Evolutionary conservation across 2,329 filamentous ascomycete species (phyloP).

Genomic region (Raffaelea albimanens): DNA sequence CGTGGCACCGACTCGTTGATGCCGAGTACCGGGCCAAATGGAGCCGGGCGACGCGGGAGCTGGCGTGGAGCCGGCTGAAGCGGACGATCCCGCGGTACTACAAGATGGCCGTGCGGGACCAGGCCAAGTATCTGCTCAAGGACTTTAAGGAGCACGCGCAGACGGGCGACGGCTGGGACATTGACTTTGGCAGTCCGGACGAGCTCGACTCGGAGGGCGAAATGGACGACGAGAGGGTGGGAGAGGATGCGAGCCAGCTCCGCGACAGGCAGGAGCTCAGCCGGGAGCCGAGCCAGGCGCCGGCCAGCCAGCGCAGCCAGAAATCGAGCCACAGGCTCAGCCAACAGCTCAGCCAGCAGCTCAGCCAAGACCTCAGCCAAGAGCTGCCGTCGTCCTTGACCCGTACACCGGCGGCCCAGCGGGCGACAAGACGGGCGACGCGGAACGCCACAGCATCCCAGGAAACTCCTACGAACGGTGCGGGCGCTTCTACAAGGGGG

Average conservation of each 20-base stretch:
- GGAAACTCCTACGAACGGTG: no score
- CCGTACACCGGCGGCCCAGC: not conserved
- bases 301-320: no score
- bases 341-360: no score
- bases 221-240: not conserved
- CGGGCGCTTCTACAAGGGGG: no score
- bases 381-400: no score
- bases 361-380: no score
- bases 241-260: no score
- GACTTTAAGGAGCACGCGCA: conserved; percentile 6
- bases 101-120: conserved; percentile 8
- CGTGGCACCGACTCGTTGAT: conserved; percentile 32
- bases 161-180: conserved; percentile 7
- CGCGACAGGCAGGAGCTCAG: no score
- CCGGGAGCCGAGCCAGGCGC: no score
- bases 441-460: no score
- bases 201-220: not conserved
- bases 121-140: conserved; percentile 10
- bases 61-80: conserved; percentile 15
- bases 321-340: not conserved
- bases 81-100: conserved; percentile 10
- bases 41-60: conserved; percentile 10
- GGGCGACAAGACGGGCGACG: not conserved
- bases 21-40: conserved; percentile 7
- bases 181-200: conserved; percentile 1